Base-by-base conservation (phyloP, 2,329 filamentous ascomycete species). In the Cercospora sojina region DNA sequence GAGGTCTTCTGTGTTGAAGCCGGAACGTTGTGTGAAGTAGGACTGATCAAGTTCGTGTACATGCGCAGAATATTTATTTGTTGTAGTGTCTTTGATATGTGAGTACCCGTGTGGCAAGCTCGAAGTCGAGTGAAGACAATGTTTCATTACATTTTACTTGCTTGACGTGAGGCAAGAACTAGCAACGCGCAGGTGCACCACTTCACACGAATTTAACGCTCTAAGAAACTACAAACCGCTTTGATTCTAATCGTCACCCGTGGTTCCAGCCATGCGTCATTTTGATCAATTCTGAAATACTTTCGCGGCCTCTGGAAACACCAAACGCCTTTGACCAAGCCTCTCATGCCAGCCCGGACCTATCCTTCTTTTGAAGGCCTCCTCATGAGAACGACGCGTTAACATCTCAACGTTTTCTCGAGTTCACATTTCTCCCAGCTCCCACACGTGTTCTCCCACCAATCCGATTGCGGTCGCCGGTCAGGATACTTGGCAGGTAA, bases 341-440 rank as follows among this genome's bases (percentile, higher is more conserved):
- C 47, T 53, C 23, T 27, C 13, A 27, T 27, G 3, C 23, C 23
- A 53, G 25, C 43, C 7, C 18, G 12, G 5, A 49, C 43, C 18
- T 16, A 25, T 20, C 9, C 20, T 20, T 49, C n/a, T 2, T 49
- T 20, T 23, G 4, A 25, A 7, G 2, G 3, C 1, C 18, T 25
- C 10, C 32, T 35, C 18, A 5, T 18, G 20, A 18, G 23, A 18
- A 47, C 20, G 16, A 27, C 10, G 10, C 7, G 35, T 38, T 18
- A 2, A 2, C 16, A 55, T 8, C 59, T 67, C 60, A 77, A 72
- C 84, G 83, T 89, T 87, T 91, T 78, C 83, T 90, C 38, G 91
- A 89, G 80, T 99, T 99, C 61, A 98, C 87, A 75, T 90, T 92
- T 76, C 88, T 87, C 8, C 95, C 95, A 10, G 92, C 93, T 8